These are phyloP conservation scores for Yarrowia sp. DNA, from an alignment of 805 yeast genomes.

Conservation along the genomic window DNA sequence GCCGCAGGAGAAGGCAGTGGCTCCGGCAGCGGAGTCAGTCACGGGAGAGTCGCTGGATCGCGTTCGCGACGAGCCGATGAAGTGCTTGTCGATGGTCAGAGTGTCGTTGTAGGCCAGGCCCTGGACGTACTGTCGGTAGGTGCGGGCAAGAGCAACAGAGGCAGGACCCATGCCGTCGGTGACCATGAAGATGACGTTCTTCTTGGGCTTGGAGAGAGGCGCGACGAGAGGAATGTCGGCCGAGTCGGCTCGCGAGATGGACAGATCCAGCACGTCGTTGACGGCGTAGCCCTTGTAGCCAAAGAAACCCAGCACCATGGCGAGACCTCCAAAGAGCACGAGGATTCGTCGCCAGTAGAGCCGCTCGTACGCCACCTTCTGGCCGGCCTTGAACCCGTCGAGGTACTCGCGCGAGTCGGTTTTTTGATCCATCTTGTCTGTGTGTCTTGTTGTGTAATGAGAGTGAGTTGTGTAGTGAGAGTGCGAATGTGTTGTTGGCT, in stretches of 20 bases:
- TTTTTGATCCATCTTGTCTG: neutral
- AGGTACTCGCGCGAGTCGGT: conserved; percentile 21
- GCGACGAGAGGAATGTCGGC: neutral
- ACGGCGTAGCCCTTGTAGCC: conserved; percentile 16
- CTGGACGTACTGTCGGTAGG: conserved; percentile 64
- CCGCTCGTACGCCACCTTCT: conserved; percentile 25
- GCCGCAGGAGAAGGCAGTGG: conserved; percentile 88
- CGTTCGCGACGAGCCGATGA: conserved; percentile 84
- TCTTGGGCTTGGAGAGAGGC: conserved; percentile 43
- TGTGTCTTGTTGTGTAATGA: neutral
- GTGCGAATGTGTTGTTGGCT: neutral
- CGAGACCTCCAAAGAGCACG: conserved; percentile 22
- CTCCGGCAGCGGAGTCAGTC: conserved; percentile 97
- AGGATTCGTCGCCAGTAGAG: conserved; percentile 25
- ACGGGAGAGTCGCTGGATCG: conserved; percentile 71
- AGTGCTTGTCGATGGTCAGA: conserved; percentile 60
- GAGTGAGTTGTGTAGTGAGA: neutral
- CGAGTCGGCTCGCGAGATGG: neutral
- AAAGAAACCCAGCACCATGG: conserved; percentile 16
- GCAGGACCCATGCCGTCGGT: conserved; percentile 97
- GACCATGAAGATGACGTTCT: conserved; percentile 81
- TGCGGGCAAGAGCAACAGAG: conserved; percentile 73
- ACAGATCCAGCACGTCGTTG: neutral
- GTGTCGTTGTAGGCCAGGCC: conserved; percentile 53
- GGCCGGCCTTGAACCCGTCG: conserved; percentile 26